Conservation (phyloP, 352 stramenopile species). For the Phytopythium chamaehyphon region DNA sequence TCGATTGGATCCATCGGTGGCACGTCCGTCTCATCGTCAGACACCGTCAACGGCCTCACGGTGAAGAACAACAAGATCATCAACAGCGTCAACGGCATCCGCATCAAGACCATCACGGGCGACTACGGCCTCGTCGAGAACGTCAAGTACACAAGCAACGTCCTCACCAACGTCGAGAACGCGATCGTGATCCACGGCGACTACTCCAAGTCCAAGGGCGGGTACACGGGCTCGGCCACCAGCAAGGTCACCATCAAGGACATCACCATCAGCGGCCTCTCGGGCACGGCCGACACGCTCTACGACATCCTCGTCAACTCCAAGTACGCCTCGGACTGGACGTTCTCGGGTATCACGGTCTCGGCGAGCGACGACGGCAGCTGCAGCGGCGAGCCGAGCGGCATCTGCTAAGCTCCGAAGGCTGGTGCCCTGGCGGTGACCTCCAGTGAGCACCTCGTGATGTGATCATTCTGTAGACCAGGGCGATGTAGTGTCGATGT, state of each 20-base stretch:
- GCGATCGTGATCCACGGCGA: constrained; percentile 26
- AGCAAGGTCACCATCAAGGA: constrained; percentile 24
- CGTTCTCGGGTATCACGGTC: constrained; percentile 15
- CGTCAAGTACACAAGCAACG: constrained; percentile 16
- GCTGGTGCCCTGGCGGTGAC: too few relatives aligned
- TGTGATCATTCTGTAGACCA: too few relatives aligned
- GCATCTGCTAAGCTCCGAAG: constrained; percentile 12
- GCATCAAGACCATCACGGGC: constrained; percentile 20
- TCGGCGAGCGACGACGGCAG: constrained; percentile 7
- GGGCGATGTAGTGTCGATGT: too few relatives aligned
- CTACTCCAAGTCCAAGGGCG: constrained; percentile 27
- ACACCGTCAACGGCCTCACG: constrained; percentile 18
- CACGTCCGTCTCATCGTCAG: constrained; percentile 11
- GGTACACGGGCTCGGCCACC: constrained; percentile 21
- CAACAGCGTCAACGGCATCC: constrained; percentile 21
- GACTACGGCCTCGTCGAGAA: constrained; percentile 14
- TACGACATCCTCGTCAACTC: constrained; percentile 25
- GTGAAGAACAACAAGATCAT: constrained; percentile 26
- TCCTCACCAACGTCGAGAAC: constrained; percentile 11
- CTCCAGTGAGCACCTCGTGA: too few relatives aligned
- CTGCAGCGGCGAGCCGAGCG: constrained; percentile 15
- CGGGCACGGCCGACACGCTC: constrained; percentile 20
- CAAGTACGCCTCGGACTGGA: constrained; percentile 17
- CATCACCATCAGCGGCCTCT: constrained; percentile 21
- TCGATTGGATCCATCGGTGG: constrained; percentile 20